Evolutionary conservation across 345 rosid species (phyloP).

Genomic region (Jatropha curcas): DNA sequence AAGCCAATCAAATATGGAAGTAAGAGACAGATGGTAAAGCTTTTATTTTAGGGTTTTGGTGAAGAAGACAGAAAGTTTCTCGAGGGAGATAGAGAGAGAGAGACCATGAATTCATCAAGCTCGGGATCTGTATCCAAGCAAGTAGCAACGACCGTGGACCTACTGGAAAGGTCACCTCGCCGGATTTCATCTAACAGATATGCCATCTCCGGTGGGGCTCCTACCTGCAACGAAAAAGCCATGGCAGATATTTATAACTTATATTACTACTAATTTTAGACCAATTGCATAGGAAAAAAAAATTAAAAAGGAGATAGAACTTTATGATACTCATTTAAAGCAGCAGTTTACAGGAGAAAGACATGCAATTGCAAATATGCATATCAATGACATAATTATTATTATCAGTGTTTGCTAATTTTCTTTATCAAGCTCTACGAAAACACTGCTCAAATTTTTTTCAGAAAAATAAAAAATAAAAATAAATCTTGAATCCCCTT

Average conservation of each 20-base stretch:
- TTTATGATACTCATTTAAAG: too few relatives aligned
- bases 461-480: too few relatives aligned
- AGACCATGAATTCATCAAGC: constrained; percentile 71
- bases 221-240: constrained; percentile 38
- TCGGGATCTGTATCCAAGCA: constrained; percentile 51
- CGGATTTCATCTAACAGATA: constrained; percentile 42
- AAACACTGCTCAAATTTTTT: too few relatives aligned
- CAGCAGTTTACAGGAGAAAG: not conserved
- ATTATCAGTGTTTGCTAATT: too few relatives aligned
- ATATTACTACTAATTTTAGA: too few relatives aligned
- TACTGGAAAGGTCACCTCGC: constrained; percentile 26
- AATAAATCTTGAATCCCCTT: not conserved
- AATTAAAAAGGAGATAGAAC: too few relatives aligned
- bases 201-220: constrained; percentile 55
- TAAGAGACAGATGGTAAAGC: not conserved
- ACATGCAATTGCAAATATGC: not conserved
- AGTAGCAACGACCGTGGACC: constrained; percentile 18
- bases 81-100: not conserved
- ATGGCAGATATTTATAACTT: not conserved
- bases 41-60: constrained; percentile 29
- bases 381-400: not conserved
- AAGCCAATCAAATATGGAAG: too few relatives aligned
- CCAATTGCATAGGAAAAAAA: too few relatives aligned
- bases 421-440: too few relatives aligned
- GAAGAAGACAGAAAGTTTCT: not conserved